phyloP scores from a whole-genome alignment of 306 rosid species.

The Nissolia schottii region DNA sequence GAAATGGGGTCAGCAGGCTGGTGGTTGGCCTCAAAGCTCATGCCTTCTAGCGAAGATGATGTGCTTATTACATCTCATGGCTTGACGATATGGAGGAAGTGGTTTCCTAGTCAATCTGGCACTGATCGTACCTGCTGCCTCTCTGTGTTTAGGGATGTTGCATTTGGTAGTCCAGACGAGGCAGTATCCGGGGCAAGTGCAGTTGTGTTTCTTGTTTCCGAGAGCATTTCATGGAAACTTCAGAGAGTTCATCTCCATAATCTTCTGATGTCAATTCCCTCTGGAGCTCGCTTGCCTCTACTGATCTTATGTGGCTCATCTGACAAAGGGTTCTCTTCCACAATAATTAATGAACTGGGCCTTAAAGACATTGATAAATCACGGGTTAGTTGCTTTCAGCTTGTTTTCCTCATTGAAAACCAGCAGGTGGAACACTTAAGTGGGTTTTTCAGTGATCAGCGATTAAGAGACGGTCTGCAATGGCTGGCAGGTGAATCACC shows the following conservation, averaged over 20 bases:
- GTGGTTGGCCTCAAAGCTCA: slow-evolving; percentile 85
- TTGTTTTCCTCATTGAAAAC: slow-evolving; percentile 61
- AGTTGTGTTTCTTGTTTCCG: slow-evolving; percentile 63
- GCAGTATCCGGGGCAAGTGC: slow-evolving; percentile 71
- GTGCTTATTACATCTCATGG: slow-evolving; percentile 64
- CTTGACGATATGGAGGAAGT: slow-evolving; percentile 73
- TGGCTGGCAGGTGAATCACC: slow-evolving; percentile 93
- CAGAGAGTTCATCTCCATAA: slow-evolving; percentile 61
- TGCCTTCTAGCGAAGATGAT: slow-evolving; percentile 47
- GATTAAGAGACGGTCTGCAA: slow-evolving; percentile 66
- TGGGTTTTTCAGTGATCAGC: slow-evolving; percentile 72
- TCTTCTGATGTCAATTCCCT: slow-evolving; percentile 64
- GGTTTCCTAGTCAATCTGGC: slow-evolving; percentile 46
- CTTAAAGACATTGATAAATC: slow-evolving; percentile 61
- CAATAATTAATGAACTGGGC: slow-evolving; percentile 53
- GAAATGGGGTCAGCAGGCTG: slow-evolving; percentile 39
- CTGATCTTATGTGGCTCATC: slow-evolving; percentile 55
- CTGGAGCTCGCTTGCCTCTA: slow-evolving; percentile 76
- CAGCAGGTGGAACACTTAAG: slow-evolving; percentile 36
- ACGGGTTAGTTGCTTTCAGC: slow-evolving; percentile 47
- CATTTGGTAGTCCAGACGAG: slow-evolving; percentile 43
- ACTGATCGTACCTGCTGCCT: slow-evolving; percentile 59
- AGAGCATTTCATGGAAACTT: slow-evolving; percentile 56
- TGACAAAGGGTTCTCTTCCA: slow-evolving; percentile 36
- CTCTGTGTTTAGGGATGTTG: slow-evolving; percentile 64